Base-by-base conservation (phyloP, 2,329 filamentous ascomycete species). In the Exserohilum rostratum region DNA sequence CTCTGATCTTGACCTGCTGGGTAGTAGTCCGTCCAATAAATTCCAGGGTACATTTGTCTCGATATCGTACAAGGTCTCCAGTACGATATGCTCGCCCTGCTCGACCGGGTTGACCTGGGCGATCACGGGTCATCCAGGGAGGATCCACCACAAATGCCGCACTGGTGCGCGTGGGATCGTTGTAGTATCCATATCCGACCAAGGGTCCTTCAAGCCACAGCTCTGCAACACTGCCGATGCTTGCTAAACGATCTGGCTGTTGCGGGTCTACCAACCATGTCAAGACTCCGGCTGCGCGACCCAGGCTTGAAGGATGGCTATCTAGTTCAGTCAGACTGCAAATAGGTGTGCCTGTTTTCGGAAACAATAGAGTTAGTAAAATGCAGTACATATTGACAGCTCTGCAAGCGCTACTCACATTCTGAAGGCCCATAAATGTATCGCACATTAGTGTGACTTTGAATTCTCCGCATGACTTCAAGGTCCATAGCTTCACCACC, bases 131-230 rank as follows among this genome's bases (percentile, higher is more conserved):
- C 3, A 55, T 30, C 55, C 50, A 62, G 3, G 17, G n/a, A n/a
- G 61, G 59, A 30, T 55, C 46, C 12, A 69, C 54, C 11, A 77
- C 67, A 57, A 77, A 78, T 0, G 61, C 57, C 2, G 55, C 61
- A 9, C 55, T 50, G 1, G 75, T 76, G 51, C 66, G 63, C 15
- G 52, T 56, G 10, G 64, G 17, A 49, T 62, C 50, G 10, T 68
- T 66, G 17, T 68, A 57, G 38, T 70, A 70, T n/a, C 61, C 62
- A 20, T 63, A 57, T 10, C 66, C 69, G 2, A 77, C 57, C 18
- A 69, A 80, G 0, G 80, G 80, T 0, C 84, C 83, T 58, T 86
- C 83, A 20, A 87, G 79, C 5, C 85, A 76, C 2, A 87, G 73
- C 63, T 87, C 85, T 17, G 65, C 68, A 13, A 57, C 53, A 30